phyloP scores from a whole-genome alignment of 2,329 filamentous ascomycete species.

The Mycosphaerella arachidis region DNA sequence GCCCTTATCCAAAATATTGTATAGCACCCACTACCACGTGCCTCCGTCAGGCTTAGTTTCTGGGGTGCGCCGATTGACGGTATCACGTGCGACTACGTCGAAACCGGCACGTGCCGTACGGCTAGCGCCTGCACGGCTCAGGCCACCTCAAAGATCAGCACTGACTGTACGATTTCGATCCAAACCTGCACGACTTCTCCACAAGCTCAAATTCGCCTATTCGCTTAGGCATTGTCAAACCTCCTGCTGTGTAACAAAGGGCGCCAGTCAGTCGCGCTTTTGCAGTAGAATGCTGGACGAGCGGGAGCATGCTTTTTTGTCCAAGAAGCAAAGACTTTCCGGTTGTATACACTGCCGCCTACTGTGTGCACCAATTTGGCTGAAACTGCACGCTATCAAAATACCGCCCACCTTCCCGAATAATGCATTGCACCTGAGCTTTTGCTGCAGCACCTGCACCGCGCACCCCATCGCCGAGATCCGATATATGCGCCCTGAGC shows the following conservation, averaged over 20 bases:
- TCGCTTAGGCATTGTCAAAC: neutral
- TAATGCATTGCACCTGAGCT: neutral
- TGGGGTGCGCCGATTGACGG: too few species aligned
- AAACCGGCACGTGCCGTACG: too few species aligned
- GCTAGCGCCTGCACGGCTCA: too few species aligned
- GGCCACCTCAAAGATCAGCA: too few species aligned
- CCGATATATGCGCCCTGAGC: neutral
- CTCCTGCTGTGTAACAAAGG: neutral
- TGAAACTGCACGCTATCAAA: neutral
- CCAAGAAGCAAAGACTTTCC: neutral
- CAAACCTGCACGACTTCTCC: neutral
- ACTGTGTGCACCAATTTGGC: neutral
- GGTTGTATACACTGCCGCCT: neutral
- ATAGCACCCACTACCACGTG: too few species aligned
- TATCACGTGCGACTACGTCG: too few species aligned
- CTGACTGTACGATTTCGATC: neutral
- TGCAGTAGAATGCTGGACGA: neutral
- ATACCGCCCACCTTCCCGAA: neutral
- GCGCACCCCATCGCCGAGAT: neutral
- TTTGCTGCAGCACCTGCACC: neutral
- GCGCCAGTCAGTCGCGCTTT: neutral
- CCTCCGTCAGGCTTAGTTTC: too few species aligned
- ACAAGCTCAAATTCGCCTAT: neutral
- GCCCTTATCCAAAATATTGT: too few species aligned
- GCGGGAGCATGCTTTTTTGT: neutral